phyloP scores from a whole-genome alignment of 106 monocot species.

The Hemerocallis citrina region DNA sequence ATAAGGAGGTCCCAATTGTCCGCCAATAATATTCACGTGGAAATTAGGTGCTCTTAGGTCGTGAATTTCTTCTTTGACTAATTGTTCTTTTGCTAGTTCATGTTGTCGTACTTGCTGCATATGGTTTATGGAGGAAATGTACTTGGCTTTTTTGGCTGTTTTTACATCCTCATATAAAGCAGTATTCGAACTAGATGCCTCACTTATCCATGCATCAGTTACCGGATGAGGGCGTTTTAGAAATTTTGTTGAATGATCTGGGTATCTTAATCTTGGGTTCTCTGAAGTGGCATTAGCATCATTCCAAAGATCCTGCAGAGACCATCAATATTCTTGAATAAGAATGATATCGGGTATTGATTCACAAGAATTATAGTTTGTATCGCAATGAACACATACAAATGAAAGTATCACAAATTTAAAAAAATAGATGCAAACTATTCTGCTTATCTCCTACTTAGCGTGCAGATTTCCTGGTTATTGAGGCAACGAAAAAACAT shows the following conservation, averaged over 20 bases:
- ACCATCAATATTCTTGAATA: too few species aligned
- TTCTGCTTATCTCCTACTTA: too few species aligned
- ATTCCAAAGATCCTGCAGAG: constrained; percentile 20
- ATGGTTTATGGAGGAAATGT: too few species aligned
- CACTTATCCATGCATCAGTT: constrained; percentile 13
- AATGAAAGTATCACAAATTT: too few species aligned
- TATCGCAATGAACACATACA: too few species aligned
- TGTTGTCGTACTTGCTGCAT: too few species aligned
- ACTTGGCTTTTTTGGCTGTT: constrained; percentile 52
- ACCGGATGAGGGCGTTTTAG: constrained; percentile 5
- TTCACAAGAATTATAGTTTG: too few species aligned
- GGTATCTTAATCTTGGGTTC: constrained; percentile 16
- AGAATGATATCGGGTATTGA: too few species aligned
- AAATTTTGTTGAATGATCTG: constrained; percentile 7
- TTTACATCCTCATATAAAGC: constrained; percentile 33
- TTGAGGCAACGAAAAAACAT: too few species aligned
- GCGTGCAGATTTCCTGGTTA: too few species aligned
- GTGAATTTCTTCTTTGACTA: constrained; percentile 16
- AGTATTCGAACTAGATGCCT: constrained; percentile 17
- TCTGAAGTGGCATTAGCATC: constrained; percentile 6
- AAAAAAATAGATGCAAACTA: too few species aligned
- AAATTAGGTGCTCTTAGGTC: constrained; percentile 1
- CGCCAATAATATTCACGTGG: constrained; percentile 7
- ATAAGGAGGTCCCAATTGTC: constrained; percentile 33
- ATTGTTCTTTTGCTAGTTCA: constrained; percentile 2